phyloP scores from a whole-genome alignment of 805 yeast species.

The Maudiozyma serrabonitensis region DNA sequence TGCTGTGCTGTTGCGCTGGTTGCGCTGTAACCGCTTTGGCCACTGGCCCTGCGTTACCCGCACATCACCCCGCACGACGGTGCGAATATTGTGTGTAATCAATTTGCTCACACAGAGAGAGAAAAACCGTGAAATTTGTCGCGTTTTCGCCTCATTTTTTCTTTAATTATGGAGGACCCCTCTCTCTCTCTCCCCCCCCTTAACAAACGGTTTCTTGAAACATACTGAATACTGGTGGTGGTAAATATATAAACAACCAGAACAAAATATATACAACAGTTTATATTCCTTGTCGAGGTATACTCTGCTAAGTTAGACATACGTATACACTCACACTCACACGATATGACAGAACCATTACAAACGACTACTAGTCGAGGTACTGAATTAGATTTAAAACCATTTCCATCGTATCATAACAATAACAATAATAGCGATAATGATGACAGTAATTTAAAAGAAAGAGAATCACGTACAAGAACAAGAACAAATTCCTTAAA shows the following conservation, averaged over 20 bases:
- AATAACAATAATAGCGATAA: neutral
- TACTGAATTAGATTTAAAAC: slow-evolving; percentile 12
- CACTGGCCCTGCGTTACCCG: neutral
- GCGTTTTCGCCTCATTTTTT: too few relatives aligned
- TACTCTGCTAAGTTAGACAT: too few relatives aligned
- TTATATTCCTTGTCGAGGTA: too few relatives aligned
- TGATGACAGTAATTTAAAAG: neutral
- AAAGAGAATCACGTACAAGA: slow-evolving; percentile 3
- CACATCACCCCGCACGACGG: neutral
- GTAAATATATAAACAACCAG: too few relatives aligned
- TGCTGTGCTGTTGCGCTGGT: too few relatives aligned
- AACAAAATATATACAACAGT: too few relatives aligned
- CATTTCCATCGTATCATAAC: slow-evolving; percentile 23
- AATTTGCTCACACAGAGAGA: neutral
- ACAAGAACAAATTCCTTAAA: slow-evolving; percentile 7
- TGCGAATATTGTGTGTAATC: neutral
- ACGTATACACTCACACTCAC: neutral
- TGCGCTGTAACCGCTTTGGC: too few relatives aligned
- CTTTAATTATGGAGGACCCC: too few relatives aligned
- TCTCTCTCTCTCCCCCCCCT: too few relatives aligned
- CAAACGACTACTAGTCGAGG: neutral
- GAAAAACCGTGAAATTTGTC: neutral
- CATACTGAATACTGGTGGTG: too few relatives aligned
- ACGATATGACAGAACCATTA: neutral
- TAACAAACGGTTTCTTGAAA: too few relatives aligned